These are phyloP conservation scores for Calocybe gambosa DNA, from an alignment of 1,284 basidiomycete genomes.

Conservation along the genomic window DNA sequence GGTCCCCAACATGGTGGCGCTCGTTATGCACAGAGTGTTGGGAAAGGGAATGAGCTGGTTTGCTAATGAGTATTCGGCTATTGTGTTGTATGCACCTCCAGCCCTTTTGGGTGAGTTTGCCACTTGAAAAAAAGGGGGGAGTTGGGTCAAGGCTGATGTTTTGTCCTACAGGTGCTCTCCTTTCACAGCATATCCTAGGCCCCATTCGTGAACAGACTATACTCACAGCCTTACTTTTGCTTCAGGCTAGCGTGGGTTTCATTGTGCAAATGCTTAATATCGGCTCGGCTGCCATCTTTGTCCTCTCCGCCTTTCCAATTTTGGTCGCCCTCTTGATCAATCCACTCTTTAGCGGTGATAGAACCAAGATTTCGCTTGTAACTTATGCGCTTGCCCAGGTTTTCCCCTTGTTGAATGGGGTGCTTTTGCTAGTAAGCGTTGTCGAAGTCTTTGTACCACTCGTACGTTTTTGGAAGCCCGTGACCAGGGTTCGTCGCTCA, in stretches of 20 bases:
- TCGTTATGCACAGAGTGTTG: constrained; percentile 62
- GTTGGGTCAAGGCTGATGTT: neutral
- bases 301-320: constrained; percentile 50
- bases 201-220: constrained; percentile 54
- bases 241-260: constrained; percentile 49
- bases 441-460: constrained; percentile 91
- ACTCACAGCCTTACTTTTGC: constrained; percentile 56
- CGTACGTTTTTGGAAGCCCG: constrained; percentile 36
- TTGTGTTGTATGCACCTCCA: constrained; percentile 77
- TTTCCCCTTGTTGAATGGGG: constrained; percentile 61
- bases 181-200: constrained; percentile 48
- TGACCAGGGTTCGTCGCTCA: neutral
- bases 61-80: constrained; percentile 62
- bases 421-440: constrained; percentile 65
- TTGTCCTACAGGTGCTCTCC: constrained; percentile 41
- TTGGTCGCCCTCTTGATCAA: constrained; percentile 52
- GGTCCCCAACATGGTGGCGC: constrained; percentile 68
- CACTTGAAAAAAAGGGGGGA: too few species aligned
- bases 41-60: constrained; percentile 78
- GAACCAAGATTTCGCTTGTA: constrained; percentile 43
- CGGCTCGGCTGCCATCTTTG: constrained; percentile 67
- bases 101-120: constrained; percentile 54
- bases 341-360: constrained; percentile 27
- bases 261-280: constrained; percentile 55
- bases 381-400: constrained; percentile 64